Evolutionary conservation across 257 asterid genomes (phyloP), one percentile per base, ranked within the genome.

Genomic region (Fraxinus excelsior): DNA sequence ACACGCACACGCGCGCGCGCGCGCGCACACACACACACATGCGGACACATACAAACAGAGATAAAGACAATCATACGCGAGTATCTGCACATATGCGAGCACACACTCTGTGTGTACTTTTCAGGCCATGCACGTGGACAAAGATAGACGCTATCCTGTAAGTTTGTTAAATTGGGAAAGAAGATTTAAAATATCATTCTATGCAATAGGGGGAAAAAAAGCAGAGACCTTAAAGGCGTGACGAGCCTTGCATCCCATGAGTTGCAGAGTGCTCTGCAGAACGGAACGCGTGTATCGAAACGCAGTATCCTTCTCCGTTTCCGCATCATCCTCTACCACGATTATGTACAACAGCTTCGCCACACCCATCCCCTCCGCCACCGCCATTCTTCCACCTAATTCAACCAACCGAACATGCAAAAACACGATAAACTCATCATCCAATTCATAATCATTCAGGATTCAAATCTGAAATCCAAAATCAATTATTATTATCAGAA

Each of bases 171-270:
- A 76, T 4, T 11, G 28, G 31, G 13, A 26, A 40, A 73, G 21
- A 62, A 23, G 72, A 53, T n/a, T 0, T 0, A n/a, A 3, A 34
- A 2, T 62, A n/a, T 1, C 21, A 3, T 14, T 28, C 23, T 44
- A 7, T 58, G 31, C 66, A 49, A 37, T 4, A 13, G 7, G n/a
- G 31, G 51, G n/a, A 32, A 3, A 71, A 60, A 14, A 66, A 11
- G n/a, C 4, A 35, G 42, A 79, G 13, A 96, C 99, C 99, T 96
- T 96, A 79, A 96, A 93, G 67, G 98, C 97, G 78, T 96, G 99
- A 49, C 98, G 91, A 84, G 99, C 86, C 82, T 96, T 96, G 86
- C 99, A 96, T 32, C 99, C 99, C 95, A 96, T 96, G 79, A 96
- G 97, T 44, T 96, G 99, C 82, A 96, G 87, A 85, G 98, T 89